A percentile compares a stretch with the other conserved stretches of the same genome.
phyloP scores from a whole-genome alignment of 1,139 yeast genomes.

The Nematodospora anomalae region DNA sequence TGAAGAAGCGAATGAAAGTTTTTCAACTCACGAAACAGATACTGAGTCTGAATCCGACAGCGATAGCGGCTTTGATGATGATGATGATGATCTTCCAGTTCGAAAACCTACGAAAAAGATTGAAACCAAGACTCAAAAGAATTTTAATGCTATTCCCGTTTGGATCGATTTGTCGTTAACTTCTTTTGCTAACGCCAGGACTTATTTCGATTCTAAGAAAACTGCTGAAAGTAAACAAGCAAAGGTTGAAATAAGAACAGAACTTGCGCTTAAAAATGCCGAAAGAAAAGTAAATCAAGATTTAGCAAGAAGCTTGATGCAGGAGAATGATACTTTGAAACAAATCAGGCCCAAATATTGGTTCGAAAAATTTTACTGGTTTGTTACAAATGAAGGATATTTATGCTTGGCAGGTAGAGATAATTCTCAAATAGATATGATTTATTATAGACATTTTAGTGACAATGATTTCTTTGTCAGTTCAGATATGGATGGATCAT shows the following conservation, averaged over 20 bases:
- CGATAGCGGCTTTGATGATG: constrained; percentile 33
- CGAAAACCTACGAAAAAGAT: constrained; percentile 5
- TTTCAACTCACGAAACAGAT: constrained; percentile 33
- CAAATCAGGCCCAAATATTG: constrained; percentile 74
- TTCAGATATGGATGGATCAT: constrained; percentile 73
- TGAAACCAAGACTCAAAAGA: constrained; percentile 14
- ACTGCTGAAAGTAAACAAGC: constrained; percentile 75
- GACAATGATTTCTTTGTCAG: constrained; percentile 72
- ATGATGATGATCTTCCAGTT: constrained; percentile 17
- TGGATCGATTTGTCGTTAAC: constrained; percentile 68
- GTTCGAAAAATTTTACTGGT: constrained; percentile 96
- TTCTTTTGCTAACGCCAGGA: constrained; percentile 89
- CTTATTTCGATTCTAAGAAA: constrained; percentile 77
- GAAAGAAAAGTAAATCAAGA: constrained; percentile 77
- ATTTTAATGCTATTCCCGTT: constrained; percentile 38
- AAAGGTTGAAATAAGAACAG: constrained; percentile 78
- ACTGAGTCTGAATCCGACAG: constrained; percentile 31
- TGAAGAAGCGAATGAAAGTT: constrained; percentile 28
- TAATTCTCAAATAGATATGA: constrained; percentile 76
- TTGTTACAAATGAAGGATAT: constrained; percentile 84
- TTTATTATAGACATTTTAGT: constrained; percentile 74
- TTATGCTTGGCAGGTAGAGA: constrained; percentile 87
- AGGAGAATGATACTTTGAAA: constrained; percentile 61
- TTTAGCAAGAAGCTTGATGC: constrained; percentile 63
- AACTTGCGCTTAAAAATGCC: constrained; percentile 79